Conservation (phyloP, 2,329 filamentous ascomycete species). For the Huntiella abstrusa region DNA sequence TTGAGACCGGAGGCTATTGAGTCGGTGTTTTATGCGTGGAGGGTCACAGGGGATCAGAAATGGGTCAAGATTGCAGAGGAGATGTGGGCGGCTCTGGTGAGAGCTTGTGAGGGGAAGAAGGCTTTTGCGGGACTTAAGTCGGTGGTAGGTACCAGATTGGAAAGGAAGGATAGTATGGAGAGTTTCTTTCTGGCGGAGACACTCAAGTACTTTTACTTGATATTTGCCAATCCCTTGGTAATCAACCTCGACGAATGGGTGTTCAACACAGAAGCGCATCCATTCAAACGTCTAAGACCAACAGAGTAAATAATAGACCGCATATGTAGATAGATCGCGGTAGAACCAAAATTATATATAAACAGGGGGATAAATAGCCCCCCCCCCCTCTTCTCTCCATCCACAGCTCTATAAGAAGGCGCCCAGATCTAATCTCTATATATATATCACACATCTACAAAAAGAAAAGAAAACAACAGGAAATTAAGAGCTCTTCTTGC, state of each 20-base stretch:
- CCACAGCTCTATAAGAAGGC: neutral
- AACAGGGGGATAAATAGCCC: neutral
- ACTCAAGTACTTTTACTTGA: constrained; percentile 47
- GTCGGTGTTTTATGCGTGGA: constrained; percentile 60
- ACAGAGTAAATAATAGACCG: too few relatives aligned
- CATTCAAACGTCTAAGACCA: constrained; percentile 20
- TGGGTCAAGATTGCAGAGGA: constrained; percentile 54
- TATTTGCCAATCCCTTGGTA: constrained; percentile 39
- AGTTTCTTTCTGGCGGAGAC: constrained; percentile 58
- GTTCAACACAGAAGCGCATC: constrained; percentile 38
- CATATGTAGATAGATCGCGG: neutral
- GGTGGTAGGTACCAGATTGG: constrained; percentile 23
- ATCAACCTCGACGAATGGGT: constrained; percentile 44
- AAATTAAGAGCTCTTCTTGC: constrained; percentile 11
- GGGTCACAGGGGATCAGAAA: constrained; percentile 45
- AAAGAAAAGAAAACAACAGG: neutral
- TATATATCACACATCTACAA: constrained; percentile 1
- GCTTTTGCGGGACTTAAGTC: constrained; percentile 49
- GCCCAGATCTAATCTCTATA: neutral
- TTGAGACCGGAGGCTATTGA: constrained; percentile 64
- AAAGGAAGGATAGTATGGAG: constrained; percentile 16
- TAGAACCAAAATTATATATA: neutral
- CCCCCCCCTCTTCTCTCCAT: neutral
- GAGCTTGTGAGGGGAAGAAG: constrained; percentile 39
- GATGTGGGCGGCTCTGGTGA: constrained; percentile 50